Conservation (phyloP, 2,329 filamentous ascomycete genomes). For the Paecilomyces sp. region DNA sequence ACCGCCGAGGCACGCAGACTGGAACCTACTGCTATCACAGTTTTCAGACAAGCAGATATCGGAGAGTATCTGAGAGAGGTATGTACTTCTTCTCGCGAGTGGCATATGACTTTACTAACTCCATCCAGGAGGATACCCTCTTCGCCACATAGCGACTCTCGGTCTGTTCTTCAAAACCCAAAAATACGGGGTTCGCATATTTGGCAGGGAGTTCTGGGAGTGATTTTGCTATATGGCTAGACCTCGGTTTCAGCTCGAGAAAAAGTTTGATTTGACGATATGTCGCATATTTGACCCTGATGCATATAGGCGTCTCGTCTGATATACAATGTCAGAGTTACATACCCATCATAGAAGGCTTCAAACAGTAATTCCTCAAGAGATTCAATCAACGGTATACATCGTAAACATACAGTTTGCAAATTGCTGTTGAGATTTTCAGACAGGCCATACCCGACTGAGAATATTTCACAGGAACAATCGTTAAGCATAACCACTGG, state of each 20-base stretch:
- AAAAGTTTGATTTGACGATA: not conserved
- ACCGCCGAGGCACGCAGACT: conserved; percentile 75
- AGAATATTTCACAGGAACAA: too few species aligned
- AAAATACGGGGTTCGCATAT: conserved; percentile 1
- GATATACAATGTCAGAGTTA: not conserved
- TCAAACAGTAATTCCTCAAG: not conserved
- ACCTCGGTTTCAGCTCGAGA: not conserved
- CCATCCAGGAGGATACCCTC: conserved; percentile 49
- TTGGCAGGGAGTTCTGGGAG: conserved; percentile 3
- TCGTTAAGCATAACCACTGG: too few species aligned
- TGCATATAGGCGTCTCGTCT: not conserved
- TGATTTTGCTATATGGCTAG: not conserved
- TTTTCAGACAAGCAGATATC: conserved; percentile 87
- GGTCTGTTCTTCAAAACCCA: not conserved
- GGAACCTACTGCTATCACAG: conserved; percentile 83
- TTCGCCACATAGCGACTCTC: conserved; percentile 48
- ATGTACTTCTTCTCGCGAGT: conserved; percentile 6
- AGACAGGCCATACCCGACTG: too few species aligned
- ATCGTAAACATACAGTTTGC: not conserved
- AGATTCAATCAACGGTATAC: not conserved
- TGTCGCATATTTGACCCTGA: not conserved
- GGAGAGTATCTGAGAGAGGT: conserved; percentile 88
- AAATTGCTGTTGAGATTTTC: not conserved
- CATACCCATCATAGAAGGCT: not conserved
- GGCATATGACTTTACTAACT: conserved; percentile 3